Conservation (phyloP, 129 eudicot species). For the Lactuca sativa region DNA sequence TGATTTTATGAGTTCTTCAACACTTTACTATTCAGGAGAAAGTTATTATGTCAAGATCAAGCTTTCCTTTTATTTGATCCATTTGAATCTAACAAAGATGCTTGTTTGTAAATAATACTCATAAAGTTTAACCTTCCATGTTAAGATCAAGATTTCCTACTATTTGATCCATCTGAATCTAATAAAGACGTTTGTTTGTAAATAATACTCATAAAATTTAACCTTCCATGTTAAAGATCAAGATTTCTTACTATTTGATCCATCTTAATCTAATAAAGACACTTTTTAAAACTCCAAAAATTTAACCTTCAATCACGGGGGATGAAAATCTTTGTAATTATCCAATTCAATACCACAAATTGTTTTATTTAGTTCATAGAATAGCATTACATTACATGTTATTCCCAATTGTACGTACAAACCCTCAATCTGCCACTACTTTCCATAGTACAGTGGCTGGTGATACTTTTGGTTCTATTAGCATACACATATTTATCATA, state of each 20-base stretch:
- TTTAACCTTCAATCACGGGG: too few species aligned
- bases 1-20: background rate
- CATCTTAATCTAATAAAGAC: too few species aligned
- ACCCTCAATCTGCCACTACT: background rate
- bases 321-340: too few species aligned
- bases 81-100: background rate
- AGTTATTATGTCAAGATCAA: background rate
- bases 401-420: background rate
- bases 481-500: background rate
- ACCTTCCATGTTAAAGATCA: background rate
- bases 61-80: background rate
- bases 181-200: conserved; percentile 1
- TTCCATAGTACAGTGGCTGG: background rate
- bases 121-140: background rate
- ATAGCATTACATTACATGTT: background rate
- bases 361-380: background rate
- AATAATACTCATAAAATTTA: background rate
- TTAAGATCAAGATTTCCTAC: too few species aligned
- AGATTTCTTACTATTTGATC: too few species aligned
- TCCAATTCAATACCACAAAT: background rate
- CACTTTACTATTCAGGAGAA: background rate
- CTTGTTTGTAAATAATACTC: conserved; percentile 6
- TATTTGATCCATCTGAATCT: background rate
- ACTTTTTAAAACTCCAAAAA: too few species aligned
- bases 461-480: background rate